Percentiles rank a stretch among this genome's conserved stretches.
phyloP scores from a whole-genome alignment of 768 basidiomycete genomes.

The Cyathus striatus region DNA sequence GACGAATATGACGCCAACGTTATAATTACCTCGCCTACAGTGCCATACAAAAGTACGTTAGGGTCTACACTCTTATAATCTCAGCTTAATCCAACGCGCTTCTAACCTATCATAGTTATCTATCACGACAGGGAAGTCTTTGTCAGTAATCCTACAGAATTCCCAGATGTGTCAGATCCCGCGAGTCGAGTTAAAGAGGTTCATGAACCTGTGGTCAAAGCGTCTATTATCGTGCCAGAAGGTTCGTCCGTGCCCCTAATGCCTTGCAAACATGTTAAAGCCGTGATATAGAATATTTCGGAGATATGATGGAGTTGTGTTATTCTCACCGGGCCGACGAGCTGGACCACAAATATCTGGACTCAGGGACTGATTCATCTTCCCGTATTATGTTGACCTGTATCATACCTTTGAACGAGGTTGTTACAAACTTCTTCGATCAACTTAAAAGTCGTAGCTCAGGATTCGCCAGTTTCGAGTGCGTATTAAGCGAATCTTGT shows the following conservation, averaged over 20 bases:
- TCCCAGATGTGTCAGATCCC: conserved; percentile 76
- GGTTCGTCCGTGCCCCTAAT: conserved; percentile 35
- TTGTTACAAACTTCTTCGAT: conserved; percentile 94
- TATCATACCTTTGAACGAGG: conserved; percentile 82
- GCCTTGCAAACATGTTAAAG: neutral
- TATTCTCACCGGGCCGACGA: conserved; percentile 80
- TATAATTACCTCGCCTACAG: conserved; percentile 93
- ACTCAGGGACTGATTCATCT: conserved; percentile 44
- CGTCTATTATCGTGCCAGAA: conserved; percentile 92
- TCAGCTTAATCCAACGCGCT: conserved; percentile 4
- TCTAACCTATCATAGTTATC: conserved; percentile 52
- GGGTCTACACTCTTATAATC: conserved; percentile 7
- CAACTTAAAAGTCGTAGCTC: conserved; percentile 90
- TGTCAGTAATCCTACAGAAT: conserved; percentile 93
- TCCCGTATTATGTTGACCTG: conserved; percentile 79
- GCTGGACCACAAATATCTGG: conserved; percentile 81
- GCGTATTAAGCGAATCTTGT: conserved; percentile 18
- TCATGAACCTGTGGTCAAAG: conserved; percentile 90
- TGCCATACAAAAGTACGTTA: conserved; percentile 76
- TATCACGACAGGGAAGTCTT: conserved; percentile 58
- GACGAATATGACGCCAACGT: conserved; percentile 95
- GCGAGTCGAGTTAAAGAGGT: conserved; percentile 63
- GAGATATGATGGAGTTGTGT: conserved; percentile 95
- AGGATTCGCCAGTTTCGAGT: conserved; percentile 92
- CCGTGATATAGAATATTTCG: conserved; percentile 70